Percentiles rank a stretch among this genome's conserved stretches.
Evolutionary conservation across 2,329 filamentous ascomycete genomes (phyloP).

Genomic region (Penicillium sp.): DNA sequence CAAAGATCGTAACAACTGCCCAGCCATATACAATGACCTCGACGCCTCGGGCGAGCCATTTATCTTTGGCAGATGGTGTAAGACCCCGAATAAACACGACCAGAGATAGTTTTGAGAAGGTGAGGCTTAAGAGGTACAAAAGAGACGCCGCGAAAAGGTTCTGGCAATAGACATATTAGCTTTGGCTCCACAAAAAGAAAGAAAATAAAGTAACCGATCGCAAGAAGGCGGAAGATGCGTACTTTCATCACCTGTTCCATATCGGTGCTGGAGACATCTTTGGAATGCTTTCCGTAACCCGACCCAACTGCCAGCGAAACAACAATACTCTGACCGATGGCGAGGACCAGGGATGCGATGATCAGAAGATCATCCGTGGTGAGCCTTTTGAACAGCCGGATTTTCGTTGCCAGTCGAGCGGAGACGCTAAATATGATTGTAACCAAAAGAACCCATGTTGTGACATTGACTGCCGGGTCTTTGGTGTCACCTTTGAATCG

Average conservation of each 20-base stretch:
- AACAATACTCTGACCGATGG: constrained; percentile 18
- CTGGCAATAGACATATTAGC: constrained; percentile 1
- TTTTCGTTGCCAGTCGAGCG: constrained; percentile 24
- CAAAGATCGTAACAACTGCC: constrained; percentile 18
- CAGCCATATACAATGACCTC: constrained; percentile 15
- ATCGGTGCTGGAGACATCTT: constrained; percentile 11
- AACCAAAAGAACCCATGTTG: constrained; percentile 24
- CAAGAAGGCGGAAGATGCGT: neutral
- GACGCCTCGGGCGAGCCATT: constrained; percentile 14
- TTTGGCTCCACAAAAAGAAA: neutral
- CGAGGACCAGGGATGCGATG: constrained; percentile 18
- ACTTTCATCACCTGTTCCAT: constrained; percentile 25
- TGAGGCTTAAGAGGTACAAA: constrained; percentile 23
- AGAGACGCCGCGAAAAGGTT: constrained; percentile 23
- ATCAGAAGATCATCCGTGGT: constrained; percentile 26
- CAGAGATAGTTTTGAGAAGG: constrained; percentile 28
- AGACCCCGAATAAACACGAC: constrained; percentile 23
- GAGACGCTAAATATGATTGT: constrained; percentile 22
- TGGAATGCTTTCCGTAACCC: constrained; percentile 25
- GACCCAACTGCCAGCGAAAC: constrained; percentile 24
- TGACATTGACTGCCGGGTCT: constrained; percentile 26
- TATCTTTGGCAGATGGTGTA: constrained; percentile 20
- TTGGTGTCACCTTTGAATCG: constrained; percentile 24
- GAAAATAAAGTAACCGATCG: too few species aligned
- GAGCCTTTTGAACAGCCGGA: constrained; percentile 21